phyloP scores from a whole-genome alignment of 495 filamentous ascomycete genomes.

The Lichina pygmaea region DNA sequence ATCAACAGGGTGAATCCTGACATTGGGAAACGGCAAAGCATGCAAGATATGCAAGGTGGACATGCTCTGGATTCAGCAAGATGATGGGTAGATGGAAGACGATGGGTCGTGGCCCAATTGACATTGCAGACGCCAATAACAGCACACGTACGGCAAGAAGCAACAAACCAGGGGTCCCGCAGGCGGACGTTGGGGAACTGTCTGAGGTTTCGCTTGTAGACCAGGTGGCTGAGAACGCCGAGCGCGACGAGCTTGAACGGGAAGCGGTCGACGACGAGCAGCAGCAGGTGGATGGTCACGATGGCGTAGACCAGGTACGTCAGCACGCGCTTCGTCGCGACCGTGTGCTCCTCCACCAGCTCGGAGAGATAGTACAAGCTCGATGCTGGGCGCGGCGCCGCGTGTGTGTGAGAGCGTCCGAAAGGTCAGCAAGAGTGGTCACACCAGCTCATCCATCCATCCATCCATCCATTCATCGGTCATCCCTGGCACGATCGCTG shows the following conservation, averaged over 20 bases:
- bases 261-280: constrained; percentile 55
- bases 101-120: too few relatives aligned
- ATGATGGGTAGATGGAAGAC: too few relatives aligned
- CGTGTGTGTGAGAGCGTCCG: background rate
- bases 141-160: constrained; percentile 38
- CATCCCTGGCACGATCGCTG: background rate
- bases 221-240: constrained; percentile 53
- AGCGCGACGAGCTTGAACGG: constrained; percentile 45
- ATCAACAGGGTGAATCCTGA: too few relatives aligned
- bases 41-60: too few relatives aligned
- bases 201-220: constrained; percentile 76
- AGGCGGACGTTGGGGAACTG: constrained; percentile 74
- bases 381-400: constrained; percentile 30
- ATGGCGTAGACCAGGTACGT: constrained; percentile 64
- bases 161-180: constrained; percentile 63
- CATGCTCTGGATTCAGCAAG: too few relatives aligned
- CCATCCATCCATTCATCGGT: background rate
- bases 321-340: constrained; percentile 63
- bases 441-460: too few relatives aligned
- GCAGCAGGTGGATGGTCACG: constrained; percentile 44
- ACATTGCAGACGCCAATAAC: too few relatives aligned
- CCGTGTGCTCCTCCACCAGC: constrained; percentile 91
- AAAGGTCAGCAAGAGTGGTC: background rate
- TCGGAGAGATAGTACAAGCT: constrained; percentile 97
- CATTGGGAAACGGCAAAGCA: too few relatives aligned